Evolutionary conservation across 2,329 filamentous ascomycete species (phyloP), one percentile per base, ranked within the genome.

Genomic region (Arachnomyces sp.): DNA sequence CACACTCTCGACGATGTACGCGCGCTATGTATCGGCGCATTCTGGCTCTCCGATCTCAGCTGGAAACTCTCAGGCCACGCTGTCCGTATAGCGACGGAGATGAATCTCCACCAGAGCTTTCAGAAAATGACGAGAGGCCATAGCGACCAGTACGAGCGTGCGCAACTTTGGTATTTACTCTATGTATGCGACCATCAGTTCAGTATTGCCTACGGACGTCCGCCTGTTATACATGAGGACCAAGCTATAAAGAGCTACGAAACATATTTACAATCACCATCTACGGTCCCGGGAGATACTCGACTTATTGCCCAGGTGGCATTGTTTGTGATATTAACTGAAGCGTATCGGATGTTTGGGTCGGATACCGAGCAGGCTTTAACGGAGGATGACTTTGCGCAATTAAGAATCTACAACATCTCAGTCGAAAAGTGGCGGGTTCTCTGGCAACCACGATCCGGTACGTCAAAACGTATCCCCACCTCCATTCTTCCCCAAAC

Each of bases 101-200:
- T 77, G 35, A 72, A 74, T 28, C 59, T 77, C 2, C 73, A 77
- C 47, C 71, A 73, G 43, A 72, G 66, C 40, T 73, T 70, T 42
- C 65, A 68, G 34, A 71, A 70, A 48, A 63, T 72, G 32, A 60
- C 71, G 2, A 64, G 66, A 18, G 70, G 71, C 0, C 63, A 67
- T 28, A 58, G 48, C 6, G 66, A 73, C 45, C 65, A 74, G 39
- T 68, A 72, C 41, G 74, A 79, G 42, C 69, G 71, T 28, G 68
- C 77, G 3, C 66, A 77, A 14, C 57, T 81, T 9, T 81, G 77
- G 77, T 81, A 79, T 53, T 54, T 79, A 28, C 58, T 79, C 1
- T 82, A 81, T 49, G 75, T 80, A 1, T 81, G 77, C 50, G 78
- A 82, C 49, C 77, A 80, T 45, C 78, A 82, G 53, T 74, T 81